Base-by-base conservation (phyloP, 257 asterid species). In the Primulina eburnea region DNA sequence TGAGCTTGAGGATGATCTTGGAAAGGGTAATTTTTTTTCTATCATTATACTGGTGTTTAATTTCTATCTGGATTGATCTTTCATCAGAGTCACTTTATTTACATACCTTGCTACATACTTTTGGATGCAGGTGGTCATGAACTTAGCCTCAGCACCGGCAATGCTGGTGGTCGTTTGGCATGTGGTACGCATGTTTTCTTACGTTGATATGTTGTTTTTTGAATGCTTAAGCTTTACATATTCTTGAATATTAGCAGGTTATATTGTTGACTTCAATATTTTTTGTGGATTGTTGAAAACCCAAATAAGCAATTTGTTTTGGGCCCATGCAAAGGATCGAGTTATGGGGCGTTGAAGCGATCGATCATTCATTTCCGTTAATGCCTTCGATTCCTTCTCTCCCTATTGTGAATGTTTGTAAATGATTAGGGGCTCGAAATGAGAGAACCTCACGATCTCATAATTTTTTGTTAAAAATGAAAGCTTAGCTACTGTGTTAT, bases 81-180 rank as follows among this genome's bases (percentile, higher is more conserved):
- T 53, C 30, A 28, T 61, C 28, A 66, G 14, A 18, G 20, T 30
- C n/a, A 61, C 66, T 70, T 58, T 1, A 21, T 40, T 28, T 47
- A 74, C 56, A 28, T 65, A 12, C 30, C 50, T 38, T 20, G 38
- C 2, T 67, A 30, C 28, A 59, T 78, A 29, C 32, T 71, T 65
- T 43, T 40, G 33, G 18, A 30, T 79, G 62, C 79, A 92, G 98
- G 97, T 71, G 97, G 98, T 60, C 98, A 92, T 59, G 97, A 92
- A 77, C 98, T 92, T 72, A 92, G 98, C 70, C 95, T 92, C 58
- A 58, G 80, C 71, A 90, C 98, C 34, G 98, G 98, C 62, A 92
- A 92, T 82, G 98, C 98, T 21, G 98, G 98, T 53, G 97, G 98
- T 65, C 83, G 97, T 75, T 78, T 92, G 85, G 98, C 98, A 26